A percentile compares a stretch with the other conserved stretches of the same genome.
Conservation (phyloP, 2,329 filamentous ascomycete genomes). For the Diaporthe vexans region DNA sequence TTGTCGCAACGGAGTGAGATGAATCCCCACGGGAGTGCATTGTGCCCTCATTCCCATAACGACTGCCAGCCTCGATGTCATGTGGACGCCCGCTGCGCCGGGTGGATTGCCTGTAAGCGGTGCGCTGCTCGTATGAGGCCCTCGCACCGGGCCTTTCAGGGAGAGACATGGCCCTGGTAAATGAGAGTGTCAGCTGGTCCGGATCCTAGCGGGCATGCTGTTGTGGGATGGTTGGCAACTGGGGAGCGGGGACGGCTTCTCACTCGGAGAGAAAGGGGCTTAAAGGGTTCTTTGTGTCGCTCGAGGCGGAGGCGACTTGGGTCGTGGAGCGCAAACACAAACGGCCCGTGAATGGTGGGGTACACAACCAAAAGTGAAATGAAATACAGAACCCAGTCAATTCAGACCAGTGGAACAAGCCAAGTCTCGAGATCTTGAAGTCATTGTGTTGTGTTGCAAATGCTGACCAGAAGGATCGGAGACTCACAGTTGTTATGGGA, state of each 20-base stretch:
- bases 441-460: conserved; percentile 37
- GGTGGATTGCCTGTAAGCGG: conserved; percentile 76
- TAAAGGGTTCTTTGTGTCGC: conserved; percentile 21
- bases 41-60: conserved; percentile 33
- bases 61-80: conserved; percentile 76
- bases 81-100: conserved; percentile 72
- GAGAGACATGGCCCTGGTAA: conserved; percentile 69
- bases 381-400: conserved; percentile 8
- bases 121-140: conserved; percentile 72
- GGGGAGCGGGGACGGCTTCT: conserved; percentile 38
- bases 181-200: conserved; percentile 44
- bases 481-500: conserved; percentile 41
- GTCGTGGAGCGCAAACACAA: conserved; percentile 16
- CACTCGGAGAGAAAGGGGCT: conserved; percentile 37
- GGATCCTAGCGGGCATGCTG: neutral
- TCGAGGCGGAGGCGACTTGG: conserved; percentile 2
- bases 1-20: conserved; percentile 70
- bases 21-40: conserved; percentile 59
- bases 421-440: conserved; percentile 19
- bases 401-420: conserved; percentile 22
- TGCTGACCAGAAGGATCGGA: conserved; percentile 18
- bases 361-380: conserved; percentile 10
- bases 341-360: conserved; percentile 14
- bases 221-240: neutral
- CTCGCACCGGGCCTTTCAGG: conserved; percentile 75